These are phyloP conservation scores for Nicotiana attenuata DNA, from an alignment of 257 asterid genomes.

Conservation along the genomic window DNA sequence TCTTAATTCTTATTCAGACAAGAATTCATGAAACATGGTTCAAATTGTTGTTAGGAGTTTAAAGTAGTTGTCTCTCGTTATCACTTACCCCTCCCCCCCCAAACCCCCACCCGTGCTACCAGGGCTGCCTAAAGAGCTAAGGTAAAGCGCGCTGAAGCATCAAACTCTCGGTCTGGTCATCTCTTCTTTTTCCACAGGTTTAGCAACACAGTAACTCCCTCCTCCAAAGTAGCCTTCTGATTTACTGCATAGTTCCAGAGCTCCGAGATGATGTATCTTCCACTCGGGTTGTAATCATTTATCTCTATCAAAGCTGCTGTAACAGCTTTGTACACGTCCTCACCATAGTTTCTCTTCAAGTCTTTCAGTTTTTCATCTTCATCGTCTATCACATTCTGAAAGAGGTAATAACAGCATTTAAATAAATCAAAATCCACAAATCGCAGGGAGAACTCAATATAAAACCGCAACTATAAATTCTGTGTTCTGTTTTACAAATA, in stretches of 20 bases:
- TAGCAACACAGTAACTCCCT: conserved; percentile 57
- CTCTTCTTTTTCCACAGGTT: conserved; percentile 49
- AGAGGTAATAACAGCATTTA: neutral
- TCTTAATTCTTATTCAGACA: conserved; percentile 1
- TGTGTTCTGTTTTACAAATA: neutral
- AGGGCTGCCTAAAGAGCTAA: neutral
- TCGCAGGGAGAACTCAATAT: neutral
- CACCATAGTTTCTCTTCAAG: conserved; percentile 48
- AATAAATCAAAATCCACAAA: neutral
- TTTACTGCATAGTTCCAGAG: conserved; percentile 75
- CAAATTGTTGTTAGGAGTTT: neutral
- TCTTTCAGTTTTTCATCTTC: conserved; percentile 75
- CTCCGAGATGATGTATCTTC: conserved; percentile 61
- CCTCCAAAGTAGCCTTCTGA: conserved; percentile 59
- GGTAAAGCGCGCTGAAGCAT: neutral
- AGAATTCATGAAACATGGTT: neutral
- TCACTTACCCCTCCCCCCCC: neutral
- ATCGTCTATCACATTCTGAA: conserved; percentile 52
- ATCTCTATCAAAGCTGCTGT: conserved; percentile 53
- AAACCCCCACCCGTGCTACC: conserved; percentile 3
- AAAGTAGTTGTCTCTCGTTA: neutral
- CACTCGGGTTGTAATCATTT: conserved; percentile 86
- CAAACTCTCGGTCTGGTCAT: conserved; percentile 26
- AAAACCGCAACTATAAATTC: neutral
- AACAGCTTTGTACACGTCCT: conserved; percentile 60